A percentile compares a stretch with the other conserved stretches of the same genome.
phyloP scores from a whole-genome alignment of 345 rosid species.

The Isatis tinctoria region DNA sequence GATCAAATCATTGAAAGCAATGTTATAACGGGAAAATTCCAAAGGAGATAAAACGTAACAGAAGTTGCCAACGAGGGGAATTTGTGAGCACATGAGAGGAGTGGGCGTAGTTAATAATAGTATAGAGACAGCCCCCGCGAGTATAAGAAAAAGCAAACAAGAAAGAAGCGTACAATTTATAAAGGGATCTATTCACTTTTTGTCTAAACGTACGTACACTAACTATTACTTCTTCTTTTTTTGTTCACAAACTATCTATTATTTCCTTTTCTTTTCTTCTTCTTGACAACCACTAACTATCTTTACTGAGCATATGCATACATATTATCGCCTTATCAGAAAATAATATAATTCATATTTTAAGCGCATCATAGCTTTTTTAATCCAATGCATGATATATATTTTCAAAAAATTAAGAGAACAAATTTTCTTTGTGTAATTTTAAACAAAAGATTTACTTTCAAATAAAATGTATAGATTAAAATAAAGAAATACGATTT shows the following conservation, averaged over 20 bases:
- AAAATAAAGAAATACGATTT: neutral
- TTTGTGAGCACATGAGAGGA: slow-evolving; percentile 34
- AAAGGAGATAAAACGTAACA: slow-evolving; percentile 26
- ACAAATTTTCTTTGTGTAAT: neutral
- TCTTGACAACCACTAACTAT: neutral
- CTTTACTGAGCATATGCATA: neutral
- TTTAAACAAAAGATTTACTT: neutral
- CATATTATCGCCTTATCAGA: neutral
- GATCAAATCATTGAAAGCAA: slow-evolving; percentile 23
- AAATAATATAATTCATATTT: neutral
- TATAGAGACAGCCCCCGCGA: neutral
- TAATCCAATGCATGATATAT: neutral
- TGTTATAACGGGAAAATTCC: slow-evolving; percentile 17
- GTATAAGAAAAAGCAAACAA: slow-evolving; percentile 23
- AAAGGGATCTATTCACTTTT: neutral
- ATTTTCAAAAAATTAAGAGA: neutral
- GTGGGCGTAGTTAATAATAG: slow-evolving; percentile 25
- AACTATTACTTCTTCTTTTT: neutral
- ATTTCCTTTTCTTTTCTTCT: too few relatives aligned
- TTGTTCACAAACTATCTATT: too few relatives aligned
- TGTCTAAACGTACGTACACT: neutral
- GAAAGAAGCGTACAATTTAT: neutral
- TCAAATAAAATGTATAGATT: neutral
- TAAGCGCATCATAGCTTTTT: neutral
- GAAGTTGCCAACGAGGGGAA: slow-evolving; percentile 20